Percentiles rank a stretch among this genome's conserved stretches.
Evolutionary conservation across 257 asterid species (phyloP).

Genomic region (Penstemon barbatus): DNA sequence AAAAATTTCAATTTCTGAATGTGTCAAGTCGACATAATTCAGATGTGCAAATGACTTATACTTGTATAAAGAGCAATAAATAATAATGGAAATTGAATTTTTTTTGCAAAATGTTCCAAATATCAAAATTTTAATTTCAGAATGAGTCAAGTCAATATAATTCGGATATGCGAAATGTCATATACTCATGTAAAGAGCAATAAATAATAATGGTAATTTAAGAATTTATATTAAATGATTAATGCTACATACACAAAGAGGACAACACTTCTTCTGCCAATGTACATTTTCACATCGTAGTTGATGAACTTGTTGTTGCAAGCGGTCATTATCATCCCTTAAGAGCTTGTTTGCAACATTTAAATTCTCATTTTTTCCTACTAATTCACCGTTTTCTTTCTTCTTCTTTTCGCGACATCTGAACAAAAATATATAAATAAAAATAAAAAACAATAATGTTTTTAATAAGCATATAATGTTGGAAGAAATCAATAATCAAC

Average conservation of each 20-base stretch:
- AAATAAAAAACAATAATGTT: too few species aligned
- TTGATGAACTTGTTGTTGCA: constrained; percentile 27
- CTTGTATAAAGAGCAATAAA: too few species aligned
- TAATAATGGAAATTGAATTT: too few species aligned
- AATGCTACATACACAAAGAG: constrained; percentile 27
- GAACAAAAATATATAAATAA: background rate
- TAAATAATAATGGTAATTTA: background rate
- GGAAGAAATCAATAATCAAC: too few species aligned
- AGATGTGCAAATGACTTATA: background rate
- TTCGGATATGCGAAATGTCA: background rate
- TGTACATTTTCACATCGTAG: constrained; percentile 31
- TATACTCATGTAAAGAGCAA: too few species aligned
- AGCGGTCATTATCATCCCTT: constrained; percentile 37
- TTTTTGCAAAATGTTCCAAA: too few species aligned
- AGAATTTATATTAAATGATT: background rate
- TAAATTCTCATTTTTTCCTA: constrained; percentile 34
- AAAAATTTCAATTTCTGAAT: too few species aligned
- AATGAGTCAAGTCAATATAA: too few species aligned
- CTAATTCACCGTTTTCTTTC: constrained; percentile 31
- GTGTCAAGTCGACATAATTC: background rate
- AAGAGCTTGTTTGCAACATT: constrained; percentile 26
- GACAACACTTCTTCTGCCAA: constrained; percentile 31
- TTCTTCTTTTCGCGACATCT: constrained; percentile 46
- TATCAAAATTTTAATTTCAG: too few species aligned
- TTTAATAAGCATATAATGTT: too few species aligned